These are phyloP conservation scores for Clitopilus hobsonii DNA, from an alignment of 768 basidiomycete species.

Conservation along the genomic window DNA sequence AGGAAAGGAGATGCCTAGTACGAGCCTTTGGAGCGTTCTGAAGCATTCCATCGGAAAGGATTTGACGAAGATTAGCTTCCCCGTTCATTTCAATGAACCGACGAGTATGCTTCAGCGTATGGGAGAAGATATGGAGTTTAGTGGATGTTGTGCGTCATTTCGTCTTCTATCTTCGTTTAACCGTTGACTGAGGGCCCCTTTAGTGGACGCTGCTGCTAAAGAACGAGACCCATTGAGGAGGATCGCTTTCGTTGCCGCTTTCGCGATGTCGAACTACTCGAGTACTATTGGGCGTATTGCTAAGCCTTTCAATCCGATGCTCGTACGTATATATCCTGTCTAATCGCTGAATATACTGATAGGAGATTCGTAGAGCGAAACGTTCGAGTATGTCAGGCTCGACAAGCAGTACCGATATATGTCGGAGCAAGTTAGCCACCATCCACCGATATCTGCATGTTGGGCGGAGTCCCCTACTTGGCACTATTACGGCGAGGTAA, in stretches of 20 bases:
- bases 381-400: constrained; percentile 87
- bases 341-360: neutral
- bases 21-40: constrained; percentile 91
- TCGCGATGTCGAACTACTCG: constrained; percentile 97
- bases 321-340: constrained; percentile 43
- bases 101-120: constrained; percentile 97
- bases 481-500: constrained; percentile 87
- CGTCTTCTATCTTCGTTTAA: constrained; percentile 2
- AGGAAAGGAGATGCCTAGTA: constrained; percentile 75
- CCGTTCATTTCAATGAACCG: constrained; percentile 90
- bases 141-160: constrained; percentile 70
- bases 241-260: constrained; percentile 90
- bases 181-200: constrained; percentile 3
- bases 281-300: constrained; percentile 95
- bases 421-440: constrained; percentile 96
- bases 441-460: constrained; percentile 95
- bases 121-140: constrained; percentile 98
- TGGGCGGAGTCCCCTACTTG: constrained; percentile 88
- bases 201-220: constrained; percentile 80
- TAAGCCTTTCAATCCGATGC: constrained; percentile 96
- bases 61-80: constrained; percentile 92
- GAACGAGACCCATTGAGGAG: constrained; percentile 76
- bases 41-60: constrained; percentile 97
- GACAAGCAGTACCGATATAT: constrained; percentile 90
- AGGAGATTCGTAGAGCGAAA: constrained; percentile 61